Percentiles rank a stretch among this genome's conserved stretches.
These are phyloP conservation scores for Pythium rhizo-oryzae DNA, from an alignment of 352 stramenopile genomes.

Conservation along the genomic window DNA sequence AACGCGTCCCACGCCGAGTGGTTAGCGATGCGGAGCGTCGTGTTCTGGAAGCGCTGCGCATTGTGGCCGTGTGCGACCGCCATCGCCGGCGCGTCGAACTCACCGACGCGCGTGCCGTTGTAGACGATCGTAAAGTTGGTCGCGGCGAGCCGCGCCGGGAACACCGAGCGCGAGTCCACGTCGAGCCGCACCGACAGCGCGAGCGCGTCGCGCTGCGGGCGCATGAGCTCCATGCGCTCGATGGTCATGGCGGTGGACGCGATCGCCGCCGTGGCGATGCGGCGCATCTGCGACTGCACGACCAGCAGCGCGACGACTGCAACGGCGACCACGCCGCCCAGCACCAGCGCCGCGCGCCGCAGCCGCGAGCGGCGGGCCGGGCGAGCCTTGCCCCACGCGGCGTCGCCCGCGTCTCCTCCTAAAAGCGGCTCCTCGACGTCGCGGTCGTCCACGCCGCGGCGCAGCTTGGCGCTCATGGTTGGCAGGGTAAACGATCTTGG, in stretches of 20 bases:
- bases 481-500: background rate
- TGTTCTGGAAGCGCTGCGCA: conserved; percentile 44
- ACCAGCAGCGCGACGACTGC: conserved; percentile 40
- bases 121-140: conserved; percentile 60
- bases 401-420: conserved; percentile 1
- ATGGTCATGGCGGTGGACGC: conserved; percentile 61
- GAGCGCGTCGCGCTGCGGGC: conserved; percentile 36
- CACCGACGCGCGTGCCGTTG: conserved; percentile 37
- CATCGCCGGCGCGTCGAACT: conserved; percentile 55
- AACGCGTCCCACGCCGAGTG: conserved; percentile 65
- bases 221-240: conserved; percentile 57
- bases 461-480: conserved; percentile 13
- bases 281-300: conserved; percentile 52
- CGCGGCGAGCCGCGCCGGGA: conserved; percentile 47
- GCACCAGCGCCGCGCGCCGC: conserved; percentile 12
- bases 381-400: background rate
- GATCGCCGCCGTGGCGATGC: conserved; percentile 62
- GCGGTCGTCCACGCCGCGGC: conserved; percentile 15
- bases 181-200: conserved; percentile 53
- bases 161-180: conserved; percentile 54
- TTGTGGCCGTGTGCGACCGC: conserved; percentile 53
- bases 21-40: conserved; percentile 59
- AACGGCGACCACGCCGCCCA: conserved; percentile 20
- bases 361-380: conserved; percentile 5
- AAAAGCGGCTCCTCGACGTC: conserved; percentile 28